A percentile compares a stretch with the other conserved stretches of the same genome.
These are phyloP conservation scores for Fusarium verticillioides DNA, from an alignment of 2,329 filamentous ascomycete species.

Conservation along the genomic window DNA sequence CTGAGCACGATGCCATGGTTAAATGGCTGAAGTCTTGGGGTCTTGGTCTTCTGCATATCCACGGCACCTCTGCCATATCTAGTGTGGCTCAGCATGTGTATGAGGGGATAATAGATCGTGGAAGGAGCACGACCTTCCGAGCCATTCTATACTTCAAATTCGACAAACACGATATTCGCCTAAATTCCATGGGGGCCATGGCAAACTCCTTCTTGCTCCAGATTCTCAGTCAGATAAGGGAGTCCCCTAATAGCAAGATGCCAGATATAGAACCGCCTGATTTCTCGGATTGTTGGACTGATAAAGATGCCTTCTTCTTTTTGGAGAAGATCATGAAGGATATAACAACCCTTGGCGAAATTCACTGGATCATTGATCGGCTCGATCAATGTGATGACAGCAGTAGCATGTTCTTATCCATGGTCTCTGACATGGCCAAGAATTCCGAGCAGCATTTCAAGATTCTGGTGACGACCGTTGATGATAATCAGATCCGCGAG, in stretches of 20 bases:
- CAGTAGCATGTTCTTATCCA: background rate
- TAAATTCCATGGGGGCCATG: slow-evolving; percentile 2
- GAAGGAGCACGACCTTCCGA: background rate
- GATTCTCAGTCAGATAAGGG: background rate
- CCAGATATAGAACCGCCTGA: background rate
- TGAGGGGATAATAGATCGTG: background rate
- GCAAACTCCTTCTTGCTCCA: background rate
- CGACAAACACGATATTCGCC: background rate
- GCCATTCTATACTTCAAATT: slow-evolving; percentile 12
- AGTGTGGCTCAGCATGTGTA: background rate
- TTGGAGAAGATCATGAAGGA: background rate
- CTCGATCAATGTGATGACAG: background rate
- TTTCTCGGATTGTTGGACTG: background rate
- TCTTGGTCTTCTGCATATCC: background rate
- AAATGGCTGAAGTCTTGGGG: background rate
- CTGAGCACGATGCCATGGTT: background rate
- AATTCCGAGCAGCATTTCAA: background rate
- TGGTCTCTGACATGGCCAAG: background rate
- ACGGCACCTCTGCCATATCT: background rate
- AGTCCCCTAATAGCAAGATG: background rate
- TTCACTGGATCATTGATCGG: background rate
- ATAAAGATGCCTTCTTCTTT: background rate
- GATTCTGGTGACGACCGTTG: background rate
- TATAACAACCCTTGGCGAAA: background rate
- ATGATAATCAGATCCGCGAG: background rate